These are phyloP conservation scores for Casuarina equisetifolia DNA, from an alignment of 306 rosid species.

Conservation along the genomic window DNA sequence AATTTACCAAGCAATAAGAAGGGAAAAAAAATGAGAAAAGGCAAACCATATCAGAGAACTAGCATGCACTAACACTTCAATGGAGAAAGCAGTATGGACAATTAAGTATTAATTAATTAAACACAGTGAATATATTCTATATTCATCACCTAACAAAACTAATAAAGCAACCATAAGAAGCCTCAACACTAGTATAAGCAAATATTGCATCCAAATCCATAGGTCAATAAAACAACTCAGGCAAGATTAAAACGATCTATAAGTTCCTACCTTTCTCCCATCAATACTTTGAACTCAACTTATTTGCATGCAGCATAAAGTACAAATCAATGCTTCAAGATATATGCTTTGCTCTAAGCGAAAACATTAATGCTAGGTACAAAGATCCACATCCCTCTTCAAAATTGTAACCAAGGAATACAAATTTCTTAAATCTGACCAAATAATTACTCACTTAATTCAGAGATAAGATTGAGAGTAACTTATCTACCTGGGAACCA, in stretches of 20 bases:
- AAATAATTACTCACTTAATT: neutral
- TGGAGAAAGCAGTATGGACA: too few relatives aligned
- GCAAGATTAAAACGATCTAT: neutral
- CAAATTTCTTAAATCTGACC: neutral
- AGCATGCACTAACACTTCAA: neutral
- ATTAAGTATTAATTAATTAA: too few relatives aligned
- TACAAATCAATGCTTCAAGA: neutral
- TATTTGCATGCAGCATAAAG: neutral
- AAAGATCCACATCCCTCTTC: neutral
- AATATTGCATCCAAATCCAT: too few relatives aligned
- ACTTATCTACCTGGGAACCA: constrained; percentile 81
- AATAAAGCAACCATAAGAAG: too few relatives aligned
- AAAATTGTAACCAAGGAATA: neutral
- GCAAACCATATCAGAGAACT: neutral
- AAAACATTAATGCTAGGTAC: neutral
- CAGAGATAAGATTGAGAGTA: neutral
- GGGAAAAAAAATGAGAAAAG: neutral
- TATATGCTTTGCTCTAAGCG: neutral
- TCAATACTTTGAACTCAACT: neutral
- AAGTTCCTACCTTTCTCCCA: neutral
- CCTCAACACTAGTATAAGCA: neutral
- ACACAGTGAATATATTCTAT: too few relatives aligned
- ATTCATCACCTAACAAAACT: too few relatives aligned
- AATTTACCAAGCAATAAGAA: neutral
- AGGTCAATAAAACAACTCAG: too few relatives aligned